Conservation (phyloP, 139 green algal species). For the Bryopsis sp. region DNA sequence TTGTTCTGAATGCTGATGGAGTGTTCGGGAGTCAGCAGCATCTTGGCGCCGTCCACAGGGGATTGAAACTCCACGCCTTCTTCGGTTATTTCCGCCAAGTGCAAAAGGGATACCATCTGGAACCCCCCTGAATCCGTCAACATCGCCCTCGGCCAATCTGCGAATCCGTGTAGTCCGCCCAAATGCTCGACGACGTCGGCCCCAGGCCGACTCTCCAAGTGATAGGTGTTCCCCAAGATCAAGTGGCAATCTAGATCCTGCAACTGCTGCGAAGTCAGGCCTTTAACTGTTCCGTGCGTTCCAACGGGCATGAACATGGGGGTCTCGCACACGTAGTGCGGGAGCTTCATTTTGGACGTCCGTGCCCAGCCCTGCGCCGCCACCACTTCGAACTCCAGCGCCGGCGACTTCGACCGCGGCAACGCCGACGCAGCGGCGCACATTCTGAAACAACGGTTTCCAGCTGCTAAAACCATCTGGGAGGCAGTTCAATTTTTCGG, state of each 20-base stretch:
- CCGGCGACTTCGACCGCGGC: constrained; percentile 25
- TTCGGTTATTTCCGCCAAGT: constrained; percentile 77
- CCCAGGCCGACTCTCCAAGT: constrained; percentile 64
- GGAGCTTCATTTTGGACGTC: constrained; percentile 64
- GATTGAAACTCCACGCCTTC: constrained; percentile 77
- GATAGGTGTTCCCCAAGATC: constrained; percentile 95
- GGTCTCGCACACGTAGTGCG: constrained; percentile 73
- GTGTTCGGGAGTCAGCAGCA: constrained; percentile 93
- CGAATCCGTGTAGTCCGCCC: constrained; percentile 84
- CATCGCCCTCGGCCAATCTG: constrained; percentile 70
- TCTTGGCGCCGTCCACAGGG: constrained; percentile 68
- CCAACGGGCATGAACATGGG: constrained; percentile 99
- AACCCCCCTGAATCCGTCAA: constrained; percentile 58
- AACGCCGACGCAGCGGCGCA: background rate
- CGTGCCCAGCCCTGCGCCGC: constrained; percentile 61
- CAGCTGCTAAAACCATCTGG: too few relatives aligned
- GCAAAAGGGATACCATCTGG: constrained; percentile 73
- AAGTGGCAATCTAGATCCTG: constrained; percentile 75
- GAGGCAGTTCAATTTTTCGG: too few relatives aligned
- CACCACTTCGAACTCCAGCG: constrained; percentile 52
- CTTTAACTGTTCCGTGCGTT: constrained; percentile 88
- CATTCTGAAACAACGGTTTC: background rate
- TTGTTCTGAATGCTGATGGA: constrained; percentile 85
- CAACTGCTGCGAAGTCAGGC: constrained; percentile 67
- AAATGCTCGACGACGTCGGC: constrained; percentile 63